A percentile compares a stretch with the other conserved stretches of the same genome.
Evolutionary conservation across 163 green algal genomes (phyloP).

Genomic region (Trebouxiophyceae sp.): DNA sequence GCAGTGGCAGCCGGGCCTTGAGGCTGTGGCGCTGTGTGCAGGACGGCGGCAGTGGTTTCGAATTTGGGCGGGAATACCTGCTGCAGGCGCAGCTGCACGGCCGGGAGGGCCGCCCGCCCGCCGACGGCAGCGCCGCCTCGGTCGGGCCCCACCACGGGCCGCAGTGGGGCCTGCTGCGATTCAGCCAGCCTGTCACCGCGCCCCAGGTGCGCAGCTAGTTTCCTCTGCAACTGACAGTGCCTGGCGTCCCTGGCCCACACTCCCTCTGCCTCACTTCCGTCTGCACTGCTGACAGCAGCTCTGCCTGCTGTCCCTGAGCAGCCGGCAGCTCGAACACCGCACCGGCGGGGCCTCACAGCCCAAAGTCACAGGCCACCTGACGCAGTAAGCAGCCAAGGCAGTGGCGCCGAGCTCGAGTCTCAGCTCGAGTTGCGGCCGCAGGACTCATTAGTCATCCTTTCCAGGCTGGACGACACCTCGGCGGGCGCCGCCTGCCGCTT

Average conservation of each 20-base stretch:
- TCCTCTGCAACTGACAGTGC: too few relatives aligned
- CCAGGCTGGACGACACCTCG: constrained; percentile 71
- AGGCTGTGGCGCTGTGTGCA: constrained; percentile 1
- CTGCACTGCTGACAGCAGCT: too few relatives aligned
- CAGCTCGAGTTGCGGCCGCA: too few relatives aligned
- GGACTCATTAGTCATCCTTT: constrained; percentile 75
- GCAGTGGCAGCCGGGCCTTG: not conserved
- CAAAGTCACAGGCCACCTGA: too few relatives aligned
- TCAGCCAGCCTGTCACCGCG: constrained; percentile 72
- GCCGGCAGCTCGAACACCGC: too few relatives aligned
- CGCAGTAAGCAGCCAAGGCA: too few relatives aligned
- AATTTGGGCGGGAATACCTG: constrained; percentile 36
- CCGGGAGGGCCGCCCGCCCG: constrained; percentile 28
- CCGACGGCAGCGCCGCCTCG: not conserved
- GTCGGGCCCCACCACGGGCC: constrained; percentile 43
- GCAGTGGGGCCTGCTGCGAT: constrained; percentile 73
- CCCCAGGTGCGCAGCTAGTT: constrained; percentile 39
- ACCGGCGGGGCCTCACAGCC: too few relatives aligned
- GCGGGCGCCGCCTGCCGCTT: constrained; percentile 68
- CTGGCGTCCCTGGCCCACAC: too few relatives aligned
- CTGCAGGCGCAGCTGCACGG: constrained; percentile 48
- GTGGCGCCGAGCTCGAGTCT: too few relatives aligned
- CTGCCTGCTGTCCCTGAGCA: too few relatives aligned
- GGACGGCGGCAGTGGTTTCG: too few relatives aligned
- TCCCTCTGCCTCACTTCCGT: too few relatives aligned